Conservation (phyloP, 2,329 filamentous ascomycete genomes). For the Helminthosporium solani region DNA sequence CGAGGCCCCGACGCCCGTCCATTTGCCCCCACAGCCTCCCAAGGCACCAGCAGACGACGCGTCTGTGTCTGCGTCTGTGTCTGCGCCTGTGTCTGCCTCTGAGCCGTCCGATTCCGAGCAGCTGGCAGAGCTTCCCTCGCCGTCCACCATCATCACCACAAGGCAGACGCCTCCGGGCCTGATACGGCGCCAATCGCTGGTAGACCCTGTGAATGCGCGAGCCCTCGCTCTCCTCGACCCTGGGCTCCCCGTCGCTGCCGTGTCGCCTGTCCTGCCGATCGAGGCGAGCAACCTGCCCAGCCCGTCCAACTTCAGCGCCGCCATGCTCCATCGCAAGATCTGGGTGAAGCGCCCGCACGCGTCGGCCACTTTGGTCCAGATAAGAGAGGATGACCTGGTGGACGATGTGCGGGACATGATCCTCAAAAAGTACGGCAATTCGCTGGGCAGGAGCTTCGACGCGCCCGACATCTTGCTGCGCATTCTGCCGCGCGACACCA, state of each 20-base stretch:
- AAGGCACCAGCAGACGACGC: constrained; percentile 8
- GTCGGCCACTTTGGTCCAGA: constrained; percentile 83
- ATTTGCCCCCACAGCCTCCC: constrained; percentile 21
- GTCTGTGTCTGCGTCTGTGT: too few relatives aligned
- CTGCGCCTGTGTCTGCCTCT: too few relatives aligned
- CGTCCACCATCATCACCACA: constrained; percentile 5
- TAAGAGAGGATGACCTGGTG: constrained; percentile 84
- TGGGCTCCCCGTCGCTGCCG: constrained; percentile 25
- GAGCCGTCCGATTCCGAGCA: constrained; percentile 13
- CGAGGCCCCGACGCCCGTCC: constrained; percentile 38
- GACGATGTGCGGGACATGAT: constrained; percentile 94
- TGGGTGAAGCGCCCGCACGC: constrained; percentile 89
- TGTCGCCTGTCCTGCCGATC: constrained; percentile 24
- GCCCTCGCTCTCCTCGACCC: constrained; percentile 56
- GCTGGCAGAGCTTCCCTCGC: constrained; percentile 15
- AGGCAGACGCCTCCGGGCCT: constrained; percentile 46
- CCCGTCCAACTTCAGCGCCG: constrained; percentile 32
- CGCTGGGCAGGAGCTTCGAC: constrained; percentile 83
- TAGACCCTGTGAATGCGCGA: constrained; percentile 43
- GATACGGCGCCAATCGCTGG: constrained; percentile 43
- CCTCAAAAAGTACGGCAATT: constrained; percentile 90
- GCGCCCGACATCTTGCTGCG: constrained; percentile 83
- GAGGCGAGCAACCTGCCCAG: constrained; percentile 40
- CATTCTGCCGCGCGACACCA: constrained; percentile 67
- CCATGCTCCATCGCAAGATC: constrained; percentile 68